phyloP scores from a whole-genome alignment of 305 asterid genomes.

The Fraxinus floribunda region DNA sequence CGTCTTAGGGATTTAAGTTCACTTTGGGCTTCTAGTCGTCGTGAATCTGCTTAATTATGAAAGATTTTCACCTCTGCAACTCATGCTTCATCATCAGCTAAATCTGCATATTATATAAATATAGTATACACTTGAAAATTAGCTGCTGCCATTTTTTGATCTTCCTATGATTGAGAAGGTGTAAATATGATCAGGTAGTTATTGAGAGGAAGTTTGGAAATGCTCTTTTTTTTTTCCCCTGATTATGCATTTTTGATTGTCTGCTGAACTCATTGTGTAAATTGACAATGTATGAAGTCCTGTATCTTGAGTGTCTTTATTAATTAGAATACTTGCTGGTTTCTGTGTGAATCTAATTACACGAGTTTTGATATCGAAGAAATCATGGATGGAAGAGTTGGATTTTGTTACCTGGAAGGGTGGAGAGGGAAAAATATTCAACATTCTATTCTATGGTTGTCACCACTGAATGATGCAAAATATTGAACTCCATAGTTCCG shows the following conservation, averaged over 20 bases:
- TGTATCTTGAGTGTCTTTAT: conserved; percentile 16
- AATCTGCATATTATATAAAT: conserved; percentile 17
- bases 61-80: conserved; percentile 6
- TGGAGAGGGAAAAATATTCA: too few relatives aligned
- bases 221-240: conserved; percentile 5
- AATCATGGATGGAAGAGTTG: too few relatives aligned
- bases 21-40: conserved; percentile 47
- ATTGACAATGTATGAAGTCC: conserved; percentile 23
- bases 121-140: conserved; percentile 23
- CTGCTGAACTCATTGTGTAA: conserved; percentile 8
- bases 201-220: conserved; percentile 39
- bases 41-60: conserved; percentile 34
- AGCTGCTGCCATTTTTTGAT: conserved; percentile 38
- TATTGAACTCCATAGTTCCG: background rate
- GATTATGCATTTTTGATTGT: conserved; percentile 12
- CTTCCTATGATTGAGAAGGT: conserved; percentile 30
- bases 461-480: background rate
- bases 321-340: background rate
- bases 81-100: conserved; percentile 1
- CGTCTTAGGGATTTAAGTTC: conserved; percentile 71
- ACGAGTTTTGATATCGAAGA: background rate
- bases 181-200: conserved; percentile 39
- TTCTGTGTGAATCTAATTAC: background rate
- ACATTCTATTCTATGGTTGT: background rate
- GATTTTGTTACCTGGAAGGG: too few relatives aligned